Evolutionary conservation across 768 basidiomycete species (phyloP), one percentile per base, ranked within the genome.

Genomic region (Leccinum barrowsii): DNA sequence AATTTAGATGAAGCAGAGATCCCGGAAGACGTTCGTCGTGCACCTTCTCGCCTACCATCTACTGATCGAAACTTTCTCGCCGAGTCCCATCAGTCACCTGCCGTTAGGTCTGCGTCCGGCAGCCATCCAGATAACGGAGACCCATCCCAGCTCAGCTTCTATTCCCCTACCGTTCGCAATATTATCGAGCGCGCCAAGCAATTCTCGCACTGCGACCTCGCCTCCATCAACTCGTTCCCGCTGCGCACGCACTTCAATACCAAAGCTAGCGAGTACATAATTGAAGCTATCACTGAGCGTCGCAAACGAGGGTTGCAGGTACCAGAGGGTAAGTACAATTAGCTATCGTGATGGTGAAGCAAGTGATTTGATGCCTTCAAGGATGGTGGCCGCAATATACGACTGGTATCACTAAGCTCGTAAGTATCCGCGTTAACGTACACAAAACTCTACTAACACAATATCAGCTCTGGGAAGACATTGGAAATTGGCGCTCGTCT

Each of bases 381-480:
- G 19, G 44, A 10, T 46, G 19, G n/a, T 46, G 44, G 44, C 44
- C 44, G 5, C 19, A 19, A 21, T 46, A 46, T 21, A 46, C 3
- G 8, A 46, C 7, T 21, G 19, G 12, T 22, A 46, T 46, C 19
- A 21, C 19, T 12, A 46, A 46, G 44, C 44, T 46, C 12, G 44
- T 21, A 46, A 21, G n/a, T 46, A 21, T 46, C 10, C 21, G 44
- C 8, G 7, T 19, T 46, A 21, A 21, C 7, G n/a, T 12, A 11
- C 21, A n/a, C n/a, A 42, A 42, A 42, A 7, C 15, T 7, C 3
- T 11, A 12, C 44, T 46, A 19, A 46, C 12, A 21, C 21, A 7
- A 19, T 46, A 21, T 40, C 44, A 46, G 44, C 19, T 46, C n/a
- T 60, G 50, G 55, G 46, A 60, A 40, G 59, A 60, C 17, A 35